Percentiles rank a stretch among this genome's conserved stretches.
Conservation (phyloP, 2,329 filamentous ascomycete genomes). For the Decorospora gaudefroyi region DNA sequence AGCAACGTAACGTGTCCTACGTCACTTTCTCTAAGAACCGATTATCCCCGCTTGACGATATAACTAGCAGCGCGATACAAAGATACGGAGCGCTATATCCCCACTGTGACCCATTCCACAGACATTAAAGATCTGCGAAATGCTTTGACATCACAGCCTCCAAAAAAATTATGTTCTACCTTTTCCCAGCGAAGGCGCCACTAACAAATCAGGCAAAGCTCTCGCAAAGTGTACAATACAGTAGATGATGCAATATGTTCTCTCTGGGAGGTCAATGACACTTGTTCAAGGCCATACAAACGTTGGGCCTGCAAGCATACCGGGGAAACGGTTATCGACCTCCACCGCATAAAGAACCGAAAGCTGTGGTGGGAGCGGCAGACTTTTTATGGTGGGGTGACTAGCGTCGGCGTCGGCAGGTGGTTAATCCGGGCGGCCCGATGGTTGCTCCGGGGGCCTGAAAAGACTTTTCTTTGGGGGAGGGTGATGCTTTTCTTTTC, state of each 20-base stretch:
- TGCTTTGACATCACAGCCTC: too few species aligned
- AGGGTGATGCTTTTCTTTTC: neutral
- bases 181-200: constrained; percentile 49
- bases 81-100: too few species aligned
- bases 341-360: constrained; percentile 77
- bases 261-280: constrained; percentile 79
- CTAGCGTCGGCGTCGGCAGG: constrained; percentile 10
- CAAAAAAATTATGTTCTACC: constrained; percentile 60
- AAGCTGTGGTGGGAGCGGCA: constrained; percentile 40
- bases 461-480: constrained; percentile 1
- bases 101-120: too few species aligned
- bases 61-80: too few species aligned
- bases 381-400: constrained; percentile 28
- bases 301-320: constrained; percentile 69
- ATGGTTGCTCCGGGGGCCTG: neutral
- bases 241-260: constrained; percentile 71
- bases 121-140: too few species aligned
- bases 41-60: too few species aligned
- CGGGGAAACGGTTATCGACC: constrained; percentile 71
- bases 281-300: constrained; percentile 60
- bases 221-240: constrained; percentile 50
- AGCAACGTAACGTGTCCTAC: too few species aligned
- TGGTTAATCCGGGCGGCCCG: constrained; percentile 11
- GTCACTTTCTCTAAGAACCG: too few species aligned
- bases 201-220: constrained; percentile 35